Conservation (phyloP, 805 yeast genomes). For the Saccharomycopsis fodiens region DNA sequence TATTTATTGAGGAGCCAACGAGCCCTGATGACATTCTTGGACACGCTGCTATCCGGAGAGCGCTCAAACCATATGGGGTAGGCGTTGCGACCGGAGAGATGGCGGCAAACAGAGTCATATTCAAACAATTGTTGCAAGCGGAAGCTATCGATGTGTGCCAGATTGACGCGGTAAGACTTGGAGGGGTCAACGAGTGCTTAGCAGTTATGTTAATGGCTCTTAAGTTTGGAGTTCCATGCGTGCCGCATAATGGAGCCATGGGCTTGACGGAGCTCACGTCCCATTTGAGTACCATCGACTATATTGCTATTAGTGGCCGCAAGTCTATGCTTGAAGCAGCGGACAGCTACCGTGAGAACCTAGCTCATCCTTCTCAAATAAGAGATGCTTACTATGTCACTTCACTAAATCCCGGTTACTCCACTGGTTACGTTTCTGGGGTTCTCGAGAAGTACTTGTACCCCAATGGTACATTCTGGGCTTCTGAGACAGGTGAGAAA, state of each 20-base stretch:
- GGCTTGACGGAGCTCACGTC: conserved; percentile 24
- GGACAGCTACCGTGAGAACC: conserved; percentile 22
- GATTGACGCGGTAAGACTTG: conserved; percentile 23
- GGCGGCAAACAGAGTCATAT: conserved; percentile 25
- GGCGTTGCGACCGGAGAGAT: conserved; percentile 26
- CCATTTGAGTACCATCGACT: conserved; percentile 23
- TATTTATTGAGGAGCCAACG: conserved; percentile 25
- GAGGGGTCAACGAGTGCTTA: conserved; percentile 23
- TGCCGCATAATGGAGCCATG: conserved; percentile 25
- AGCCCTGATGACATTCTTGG: conserved; percentile 25
- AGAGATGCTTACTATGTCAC: conserved; percentile 22
- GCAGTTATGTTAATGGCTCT: conserved; percentile 24
- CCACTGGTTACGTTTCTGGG: conserved; percentile 19
- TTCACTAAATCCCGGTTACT: conserved; percentile 24
- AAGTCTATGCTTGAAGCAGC: conserved; percentile 23
- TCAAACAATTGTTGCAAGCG: conserved; percentile 23
- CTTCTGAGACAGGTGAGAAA: conserved; percentile 22
- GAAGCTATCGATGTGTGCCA: conserved; percentile 25
- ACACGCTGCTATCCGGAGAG: conserved; percentile 22
- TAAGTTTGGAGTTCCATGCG: conserved; percentile 23
- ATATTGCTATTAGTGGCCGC: conserved; percentile 21
- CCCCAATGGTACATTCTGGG: conserved; percentile 24
- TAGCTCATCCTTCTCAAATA: conserved; percentile 21
- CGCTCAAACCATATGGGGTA: conserved; percentile 22
- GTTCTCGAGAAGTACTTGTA: conserved; percentile 22